phyloP scores from a whole-genome alignment of 495 filamentous ascomycete genomes.

The Podospora comata region DNA sequence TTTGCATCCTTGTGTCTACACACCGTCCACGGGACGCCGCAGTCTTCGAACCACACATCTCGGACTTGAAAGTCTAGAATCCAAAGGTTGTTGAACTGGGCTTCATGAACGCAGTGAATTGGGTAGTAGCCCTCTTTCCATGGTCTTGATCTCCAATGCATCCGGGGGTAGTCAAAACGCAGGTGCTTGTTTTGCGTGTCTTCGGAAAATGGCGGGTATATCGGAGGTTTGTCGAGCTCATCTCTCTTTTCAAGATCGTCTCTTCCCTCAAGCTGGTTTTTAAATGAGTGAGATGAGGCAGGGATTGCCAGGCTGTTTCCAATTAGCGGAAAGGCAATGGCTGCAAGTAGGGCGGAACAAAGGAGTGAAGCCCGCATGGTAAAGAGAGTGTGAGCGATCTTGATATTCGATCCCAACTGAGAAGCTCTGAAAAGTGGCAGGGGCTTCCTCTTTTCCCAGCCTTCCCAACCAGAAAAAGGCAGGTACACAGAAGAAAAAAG shows the following conservation, averaged over 20 bases:
- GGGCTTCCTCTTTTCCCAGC: not conserved
- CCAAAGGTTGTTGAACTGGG: constrained; percentile 13
- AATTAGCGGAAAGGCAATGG: not conserved
- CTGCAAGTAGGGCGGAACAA: not conserved
- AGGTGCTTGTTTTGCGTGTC: constrained; percentile 16
- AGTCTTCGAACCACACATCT: constrained; percentile 25
- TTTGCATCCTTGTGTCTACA: constrained; percentile 23
- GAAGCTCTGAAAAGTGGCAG: not conserved
- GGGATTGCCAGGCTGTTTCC: not conserved
- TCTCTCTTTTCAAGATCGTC: not conserved
- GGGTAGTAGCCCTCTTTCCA: constrained; percentile 22
- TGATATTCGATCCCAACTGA: not conserved
- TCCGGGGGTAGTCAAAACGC: constrained; percentile 6
- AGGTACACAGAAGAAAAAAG: too few relatives aligned
- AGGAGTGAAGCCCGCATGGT: not conserved
- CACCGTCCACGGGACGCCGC: constrained; percentile 23
- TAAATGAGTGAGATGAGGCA: not conserved
- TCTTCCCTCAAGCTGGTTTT: not conserved
- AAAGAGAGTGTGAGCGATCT: not conserved
- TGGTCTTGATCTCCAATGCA: not conserved
- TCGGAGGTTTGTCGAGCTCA: constrained; percentile 17
- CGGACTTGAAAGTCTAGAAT: constrained; percentile 18
- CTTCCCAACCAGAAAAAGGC: too few relatives aligned
- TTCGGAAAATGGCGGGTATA: constrained; percentile 23
- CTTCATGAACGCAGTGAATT: constrained; percentile 19